Evolutionary conservation across 2,329 filamentous ascomycete genomes (phyloP), one percentile per base, ranked within the genome.

Genomic region (Ophiostoma quercus): DNA sequence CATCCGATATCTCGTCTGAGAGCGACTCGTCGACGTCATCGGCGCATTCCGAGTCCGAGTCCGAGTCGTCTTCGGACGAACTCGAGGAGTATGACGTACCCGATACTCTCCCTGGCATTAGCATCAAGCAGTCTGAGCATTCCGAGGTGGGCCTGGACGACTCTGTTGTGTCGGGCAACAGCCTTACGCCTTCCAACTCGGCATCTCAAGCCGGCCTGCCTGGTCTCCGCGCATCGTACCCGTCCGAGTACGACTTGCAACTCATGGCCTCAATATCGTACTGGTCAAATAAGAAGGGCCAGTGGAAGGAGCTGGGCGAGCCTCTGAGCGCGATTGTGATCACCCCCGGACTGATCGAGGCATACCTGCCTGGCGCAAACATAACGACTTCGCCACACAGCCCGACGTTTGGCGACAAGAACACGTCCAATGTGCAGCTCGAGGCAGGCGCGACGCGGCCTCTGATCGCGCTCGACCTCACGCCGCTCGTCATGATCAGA

Each of bases 401-500:
- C 25, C 70, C 71, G 2, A 69, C 60, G 0, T 68, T 70, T 34
- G 62, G 19, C 3, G 63, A n/a, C 39, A 7, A 29, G 9, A 25
- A 25, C 39, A 3, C 8, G 2, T 76, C 75, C 1, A 75, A 75
- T 19, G 71, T 74, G 62, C 73, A 75, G 57, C 71, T 74, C 37
- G 76, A 78, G 12, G 77, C 79, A 43, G 74, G 79, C 69, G 71
- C 77, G 14, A 72, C 76, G 16, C 79, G 81, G 47, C 86, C 86
- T 3, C 78, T 89, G 25, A 81, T 90, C 62, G 91, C 90, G 6
- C 86, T 97, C 43, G 92, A 97, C 76, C 87, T 99, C 60, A 98
- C 94, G 0, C 95, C 95, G 0, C 83, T 97, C 51, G 94, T 98
- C 8, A 90, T 94, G 74, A 88, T 98, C 72, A 88, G 94, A 73